Base-by-base conservation (phyloP, 768 basidiomycete genomes). In the Neoboletus magnificus region DNA sequence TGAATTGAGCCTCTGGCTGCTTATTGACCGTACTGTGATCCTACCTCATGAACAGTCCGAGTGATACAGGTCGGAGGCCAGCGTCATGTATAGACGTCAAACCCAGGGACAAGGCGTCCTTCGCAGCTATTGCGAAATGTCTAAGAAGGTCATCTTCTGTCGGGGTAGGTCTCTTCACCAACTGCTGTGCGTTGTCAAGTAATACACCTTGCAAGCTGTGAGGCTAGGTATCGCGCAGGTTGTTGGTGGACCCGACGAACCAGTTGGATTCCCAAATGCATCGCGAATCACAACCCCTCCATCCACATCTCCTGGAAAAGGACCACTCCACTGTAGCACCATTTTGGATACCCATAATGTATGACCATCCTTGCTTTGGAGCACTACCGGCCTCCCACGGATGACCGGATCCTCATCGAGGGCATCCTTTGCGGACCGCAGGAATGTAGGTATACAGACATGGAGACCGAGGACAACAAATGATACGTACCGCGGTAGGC, bases 41-140 rank as follows among this genome's bases (percentile, higher is more conserved):
- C 50, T 56, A 92, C 89, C 78, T 76, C 63, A 78, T 79, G 74
- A 89, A 92, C 66, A 95, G 91, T 2, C 78, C 78, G 42, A 93
- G 74, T n/a, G 87, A 88, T 13, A 70, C 71, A 20, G 87, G 85
- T 55, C 81, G 74, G 42, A 90, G 76, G 16, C 85, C 87, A 13
- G 94, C 94, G 68, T 97, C 94, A 66, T 95, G 93, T 37, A 97
- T 82, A 1, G 87, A 82, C 0, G 92, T 93, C 54, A 97, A 68
- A 6, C 94, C 94, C 50, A 78, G 72, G 3, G 80, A 73, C 45
- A 91, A 76, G 11, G 87, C 90, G 65, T 93, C 84, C 39, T 76
- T 72, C 22, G 89, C 81, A 8, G 90, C 80, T 35, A 78, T 73
- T 42, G 77, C 74, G 68, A 87, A 94, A 23, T 76, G 78, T 62